Conservation (phyloP, 2,329 filamentous ascomycete species). For the Arthrinium puccinioides region DNA sequence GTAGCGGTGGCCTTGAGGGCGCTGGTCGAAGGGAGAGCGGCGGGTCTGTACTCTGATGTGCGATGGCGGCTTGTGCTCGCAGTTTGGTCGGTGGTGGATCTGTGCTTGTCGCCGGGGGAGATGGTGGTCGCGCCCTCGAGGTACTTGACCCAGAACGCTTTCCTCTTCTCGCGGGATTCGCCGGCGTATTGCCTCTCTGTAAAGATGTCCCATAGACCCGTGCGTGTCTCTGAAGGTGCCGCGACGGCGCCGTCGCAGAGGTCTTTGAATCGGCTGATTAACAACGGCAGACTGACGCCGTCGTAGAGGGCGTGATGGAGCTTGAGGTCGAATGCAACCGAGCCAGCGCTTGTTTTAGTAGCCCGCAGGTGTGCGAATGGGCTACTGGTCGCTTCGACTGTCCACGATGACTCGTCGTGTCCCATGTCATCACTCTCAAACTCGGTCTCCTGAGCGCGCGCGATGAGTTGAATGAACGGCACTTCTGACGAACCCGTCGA, state of each 20-base stretch:
- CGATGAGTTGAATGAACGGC: constrained; percentile 58
- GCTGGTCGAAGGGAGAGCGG: constrained; percentile 8
- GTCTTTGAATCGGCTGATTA: constrained; percentile 40
- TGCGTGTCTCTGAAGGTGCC: neutral
- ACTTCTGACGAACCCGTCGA: constrained; percentile 34
- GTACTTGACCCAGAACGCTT: constrained; percentile 40
- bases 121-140: constrained; percentile 20
- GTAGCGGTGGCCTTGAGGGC: constrained; percentile 12
- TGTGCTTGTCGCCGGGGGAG: neutral
- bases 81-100: neutral
- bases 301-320: constrained; percentile 90
- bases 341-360: constrained; percentile 6
- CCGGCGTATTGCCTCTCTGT: constrained; percentile 12
- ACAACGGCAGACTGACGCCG: constrained; percentile 63
- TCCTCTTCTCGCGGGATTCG: constrained; percentile 9
- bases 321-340: constrained; percentile 38
- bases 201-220: constrained; percentile 18
- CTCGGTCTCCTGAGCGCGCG: constrained; percentile 24
- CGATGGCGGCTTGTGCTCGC: constrained; percentile 1
- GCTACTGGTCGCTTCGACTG: constrained; percentile 11
- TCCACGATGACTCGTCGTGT: constrained; percentile 14
- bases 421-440: constrained; percentile 9
- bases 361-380: constrained; percentile 19
- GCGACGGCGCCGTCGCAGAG: constrained; percentile 11
- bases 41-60: constrained; percentile 9